Evolutionary conservation across 2,329 filamentous ascomycete species (phyloP), one percentile per base, ranked within the genome.

Genomic region (Colletotrichum salicis): DNA sequence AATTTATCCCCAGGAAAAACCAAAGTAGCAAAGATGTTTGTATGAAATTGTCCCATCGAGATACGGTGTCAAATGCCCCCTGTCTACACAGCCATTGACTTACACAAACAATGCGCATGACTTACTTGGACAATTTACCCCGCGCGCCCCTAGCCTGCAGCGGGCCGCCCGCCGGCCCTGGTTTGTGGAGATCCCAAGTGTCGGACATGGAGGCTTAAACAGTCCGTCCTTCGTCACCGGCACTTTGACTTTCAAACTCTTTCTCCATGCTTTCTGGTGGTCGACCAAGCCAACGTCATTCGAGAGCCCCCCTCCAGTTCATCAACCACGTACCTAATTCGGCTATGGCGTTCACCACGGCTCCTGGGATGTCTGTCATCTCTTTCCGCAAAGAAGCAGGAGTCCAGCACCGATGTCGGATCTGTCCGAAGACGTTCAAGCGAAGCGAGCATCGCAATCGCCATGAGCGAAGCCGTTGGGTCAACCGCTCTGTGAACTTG

Each of bases 311-410:
- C 37, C 37, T 19, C 37, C 15, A 41, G 37, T 41, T 41, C 37
- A 8, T 41, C 13, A 15, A 41, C 37, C 15, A 15, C 15, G 37
- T 41, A 4, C 3, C 2, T 19, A 4, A 29, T 29, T 4, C 37
- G 37, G 37, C 37, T 19, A 19, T 41, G 37, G 15, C 15, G 2
- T 41, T 41, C 15, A 0, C 37, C 7, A 41, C 6, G 15, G 58
- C 58, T 19, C 58, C 58, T 19, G 58, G 58, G 24, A 61, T 37
- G 58, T 61, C 58, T 12, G 58, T 61, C 31, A 31, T 61, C 58
- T 61, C 58, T 27, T 61, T 61, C 24, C 33, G 33, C 35, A 61
- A 61, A 61, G 58, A 61, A 19, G 31, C n/a, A 35, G 27, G 12
- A 15, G 58, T 29, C 13, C 33, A 27, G 4, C 58, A 61, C 58